These are phyloP conservation scores for Fusarium humuli DNA, from an alignment of 2,329 filamentous ascomycete species.

Conservation along the genomic window DNA sequence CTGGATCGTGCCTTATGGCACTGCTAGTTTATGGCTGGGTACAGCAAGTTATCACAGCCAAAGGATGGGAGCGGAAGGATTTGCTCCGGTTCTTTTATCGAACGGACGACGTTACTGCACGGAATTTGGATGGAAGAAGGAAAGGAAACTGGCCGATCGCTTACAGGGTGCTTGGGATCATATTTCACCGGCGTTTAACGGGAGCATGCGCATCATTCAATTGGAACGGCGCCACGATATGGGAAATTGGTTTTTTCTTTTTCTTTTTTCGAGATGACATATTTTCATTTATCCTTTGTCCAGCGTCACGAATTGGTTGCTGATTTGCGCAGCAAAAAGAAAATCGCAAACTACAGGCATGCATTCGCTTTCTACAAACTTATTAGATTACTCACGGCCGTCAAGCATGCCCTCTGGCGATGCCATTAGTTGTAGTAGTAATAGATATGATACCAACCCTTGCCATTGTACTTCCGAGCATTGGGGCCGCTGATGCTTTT, in stretches of 20 bases:
- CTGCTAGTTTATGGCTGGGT: not conserved
- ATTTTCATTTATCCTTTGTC: constrained; percentile 30
- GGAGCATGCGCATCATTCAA: constrained; percentile 32
- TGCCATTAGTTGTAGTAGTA: constrained; percentile 47
- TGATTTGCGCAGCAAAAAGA: constrained; percentile 25
- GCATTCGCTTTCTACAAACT: constrained; percentile 22
- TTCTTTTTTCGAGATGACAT: constrained; percentile 23
- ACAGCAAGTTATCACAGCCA: constrained; percentile 5
- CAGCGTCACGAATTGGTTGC: constrained; percentile 42
- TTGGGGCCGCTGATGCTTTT: not conserved
- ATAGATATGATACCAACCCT: constrained; percentile 45
- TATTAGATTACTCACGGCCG: constrained; percentile 41
- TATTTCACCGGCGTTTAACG: constrained; percentile 33
- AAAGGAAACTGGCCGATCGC: constrained; percentile 11
- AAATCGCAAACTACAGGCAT: constrained; percentile 28
- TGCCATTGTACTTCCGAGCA: not conserved
- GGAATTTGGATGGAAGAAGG: constrained; percentile 20
- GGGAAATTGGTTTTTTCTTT: constrained; percentile 10
- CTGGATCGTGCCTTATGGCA: constrained; percentile 15
- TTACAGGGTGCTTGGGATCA: constrained; percentile 5
- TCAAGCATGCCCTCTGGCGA: constrained; percentile 35
- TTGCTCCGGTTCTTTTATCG: constrained; percentile 14
- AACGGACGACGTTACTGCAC: constrained; percentile 17
- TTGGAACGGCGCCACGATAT: constrained; percentile 34
- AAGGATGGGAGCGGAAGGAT: not conserved